phyloP scores from a whole-genome alignment of 352 stramenopile genomes.

The Globisporangium abappressorium region DNA sequence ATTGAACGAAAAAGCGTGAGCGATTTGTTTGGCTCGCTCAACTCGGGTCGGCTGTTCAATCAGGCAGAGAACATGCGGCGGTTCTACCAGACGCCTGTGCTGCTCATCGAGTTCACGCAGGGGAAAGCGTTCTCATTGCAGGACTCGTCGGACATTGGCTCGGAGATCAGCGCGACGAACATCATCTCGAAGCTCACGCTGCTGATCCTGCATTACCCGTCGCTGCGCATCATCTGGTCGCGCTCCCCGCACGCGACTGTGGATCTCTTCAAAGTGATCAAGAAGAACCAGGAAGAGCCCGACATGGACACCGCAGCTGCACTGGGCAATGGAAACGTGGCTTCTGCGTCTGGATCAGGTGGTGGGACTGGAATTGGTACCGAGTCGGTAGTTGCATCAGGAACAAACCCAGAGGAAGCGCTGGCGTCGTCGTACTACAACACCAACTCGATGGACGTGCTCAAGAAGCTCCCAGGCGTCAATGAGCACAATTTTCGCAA shows the following conservation, averaged over 20 bases:
- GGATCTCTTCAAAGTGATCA: conserved; percentile 82
- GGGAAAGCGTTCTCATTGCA: conserved; percentile 87
- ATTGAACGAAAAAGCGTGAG: conserved; percentile 95
- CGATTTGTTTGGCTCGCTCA: conserved; percentile 97
- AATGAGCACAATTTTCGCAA: conserved; percentile 91
- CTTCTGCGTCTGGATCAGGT: conserved; percentile 1
- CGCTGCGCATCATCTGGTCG: conserved; percentile 95
- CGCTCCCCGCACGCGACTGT: conserved; percentile 89
- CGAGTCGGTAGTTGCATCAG: conserved; percentile 44
- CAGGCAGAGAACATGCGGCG: conserved; percentile 88
- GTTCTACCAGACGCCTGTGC: conserved; percentile 85
- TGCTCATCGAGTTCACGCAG: conserved; percentile 96
- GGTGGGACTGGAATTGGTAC: conserved; percentile 16
- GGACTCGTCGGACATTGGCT: conserved; percentile 85
- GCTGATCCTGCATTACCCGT: conserved; percentile 93
- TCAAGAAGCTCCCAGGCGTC: conserved; percentile 95
- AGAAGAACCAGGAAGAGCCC: conserved; percentile 82
- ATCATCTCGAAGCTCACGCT: conserved; percentile 95
- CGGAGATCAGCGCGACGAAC: conserved; percentile 91
- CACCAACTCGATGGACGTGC: conserved; percentile 90
- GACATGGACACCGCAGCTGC: conserved; percentile 70
- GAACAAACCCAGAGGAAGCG: conserved; percentile 54
- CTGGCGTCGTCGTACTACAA: conserved; percentile 80
- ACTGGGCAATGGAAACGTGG: conserved; percentile 41
- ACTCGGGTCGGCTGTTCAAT: conserved; percentile 94